Evolutionary conservation across 2,329 filamentous ascomycete species (phyloP), one percentile per base, ranked within the genome.

Genomic region (Aspergillus unguis): DNA sequence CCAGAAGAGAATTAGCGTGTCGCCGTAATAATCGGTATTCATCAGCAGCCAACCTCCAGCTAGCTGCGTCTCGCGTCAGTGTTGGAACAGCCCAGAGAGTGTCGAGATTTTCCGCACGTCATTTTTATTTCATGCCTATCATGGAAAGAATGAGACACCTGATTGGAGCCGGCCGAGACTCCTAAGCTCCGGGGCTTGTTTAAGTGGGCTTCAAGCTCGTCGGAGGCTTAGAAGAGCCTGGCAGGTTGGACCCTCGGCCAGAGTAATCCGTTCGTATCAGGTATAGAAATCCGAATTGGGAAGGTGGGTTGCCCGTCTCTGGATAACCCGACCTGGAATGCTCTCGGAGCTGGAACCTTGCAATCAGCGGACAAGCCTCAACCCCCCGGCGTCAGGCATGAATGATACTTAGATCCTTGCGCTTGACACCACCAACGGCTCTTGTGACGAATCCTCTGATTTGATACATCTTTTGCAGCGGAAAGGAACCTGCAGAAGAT

Each of bases 21-120:
- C 52, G 55, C 57, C 50, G 55, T 59, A 52, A 56, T 58, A 11
- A 7, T 17, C 57, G 26, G 37, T 46, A 50, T 43, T 50, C 48
- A 44, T 48, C 38, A 41, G 25, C 31, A 27, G n/a, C n/a, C 38
- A 49, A 32, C 38, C 43, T 36, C 25, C 29, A 49, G 31, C 31
- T 43, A 37, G 37, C 29, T 49, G 31, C 29, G 17, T 36, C 47
- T 36, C 35, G 47, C 31, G 38, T 35, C 25, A 35, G 38, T 26
- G 59, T 60, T 62, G 58, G 53, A 44, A 60, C 50, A 50, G 38
- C 27, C 44, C 38, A 60, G 56, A 64, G 62, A 59, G 56, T 65
- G 61, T 62, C 55, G 44, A 54, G 55, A 51, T 53, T 45, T 60
- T 53, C 59, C 56, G 48, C 55, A 48, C 48, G 53, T 17, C n/a